These are phyloP conservation scores for Schizophyllum amplum DNA, from an alignment of 1,284 basidiomycete species.

Conservation along the genomic window DNA sequence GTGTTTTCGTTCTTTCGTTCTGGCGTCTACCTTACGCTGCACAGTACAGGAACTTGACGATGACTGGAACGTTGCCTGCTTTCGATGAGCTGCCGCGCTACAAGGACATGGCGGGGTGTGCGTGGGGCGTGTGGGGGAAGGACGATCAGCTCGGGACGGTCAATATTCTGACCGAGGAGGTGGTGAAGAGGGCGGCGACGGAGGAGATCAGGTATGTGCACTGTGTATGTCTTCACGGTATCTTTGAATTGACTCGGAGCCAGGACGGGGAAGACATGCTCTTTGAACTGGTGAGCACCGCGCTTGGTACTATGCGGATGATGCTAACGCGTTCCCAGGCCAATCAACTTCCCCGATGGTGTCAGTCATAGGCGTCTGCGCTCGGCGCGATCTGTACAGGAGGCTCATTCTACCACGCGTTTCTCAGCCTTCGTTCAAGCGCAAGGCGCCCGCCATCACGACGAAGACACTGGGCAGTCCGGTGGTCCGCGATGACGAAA, in stretches of 20 bases:
- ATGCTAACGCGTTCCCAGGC: constrained; percentile 31
- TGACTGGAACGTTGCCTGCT: constrained; percentile 31
- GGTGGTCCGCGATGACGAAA: constrained; percentile 44
- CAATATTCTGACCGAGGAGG: constrained; percentile 58
- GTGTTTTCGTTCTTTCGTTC: no score
- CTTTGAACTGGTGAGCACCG: constrained; percentile 50
- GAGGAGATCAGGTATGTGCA: constrained; percentile 53
- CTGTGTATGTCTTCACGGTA: constrained; percentile 6
- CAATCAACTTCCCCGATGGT: constrained; percentile 63
- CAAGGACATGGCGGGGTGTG: constrained; percentile 52
- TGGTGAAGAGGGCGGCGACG: constrained; percentile 50
- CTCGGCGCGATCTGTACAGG: background rate
- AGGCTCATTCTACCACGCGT: background rate
- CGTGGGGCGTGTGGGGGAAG: constrained; percentile 67
- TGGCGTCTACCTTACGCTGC: no score
- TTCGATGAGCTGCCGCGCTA: constrained; percentile 58
- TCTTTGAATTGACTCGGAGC: background rate
- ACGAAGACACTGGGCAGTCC: constrained; percentile 24
- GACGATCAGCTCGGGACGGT: constrained; percentile 67
- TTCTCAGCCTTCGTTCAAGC: constrained; percentile 45
- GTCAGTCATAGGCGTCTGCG: constrained; percentile 5
- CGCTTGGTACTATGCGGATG: background rate
- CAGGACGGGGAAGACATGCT: constrained; percentile 49
- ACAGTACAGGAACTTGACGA: no score
- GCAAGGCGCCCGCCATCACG: constrained; percentile 44